Base-by-base conservation (phyloP, 2,329 filamentous ascomycete genomes). In the Aspergillus calidoustus region DNA sequence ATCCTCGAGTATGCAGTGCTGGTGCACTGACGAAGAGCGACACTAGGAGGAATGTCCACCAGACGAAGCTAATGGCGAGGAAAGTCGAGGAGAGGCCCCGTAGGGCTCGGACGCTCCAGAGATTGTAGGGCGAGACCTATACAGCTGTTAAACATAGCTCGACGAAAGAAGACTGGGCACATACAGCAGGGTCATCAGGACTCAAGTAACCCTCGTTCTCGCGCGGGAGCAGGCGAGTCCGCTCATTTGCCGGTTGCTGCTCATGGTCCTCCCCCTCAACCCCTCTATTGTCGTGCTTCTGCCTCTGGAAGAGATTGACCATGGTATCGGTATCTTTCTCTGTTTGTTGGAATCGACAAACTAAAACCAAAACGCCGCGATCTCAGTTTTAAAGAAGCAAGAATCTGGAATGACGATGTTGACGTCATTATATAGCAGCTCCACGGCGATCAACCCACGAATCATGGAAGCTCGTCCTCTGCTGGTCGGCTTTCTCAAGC, bases 41-140 rank as follows among this genome's bases (percentile, higher is more conserved):
- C 17, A 97, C 87, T n/a, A 99, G 84, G 38, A 97, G 82, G 57
- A 97, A 77, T 9, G 92, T 84, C 94, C 95, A 98, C 94, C 94
- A 98, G n/a, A 92, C 71, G 71, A 96, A 92, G 59, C 88, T 91
- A 69, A 93, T 74, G 55, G 87, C 76, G 22, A 94, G 82, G 72
- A 97, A 91, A 43, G 92, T 70, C 59, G 96, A 82, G 5, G 92
- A 94, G 63, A 95, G 76, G 72, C 89, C 91, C 73, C 93, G 87
- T 58, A 95, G 82, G 51, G 91, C 86, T 19, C 95, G 89, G 54
- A 99, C 91, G 62, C 88, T 92, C 90, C 93, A 97, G 43, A 98
- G 86, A 71, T 99, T 99, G 80, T 97, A 97, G 0, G 95, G 95
- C 3, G 92, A 91, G 25, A 91, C 89, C 80, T 82, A 43, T 46